Evolutionary conservation across 139 green algal genomes (phyloP).

Genomic region (Chlorella sp.): DNA sequence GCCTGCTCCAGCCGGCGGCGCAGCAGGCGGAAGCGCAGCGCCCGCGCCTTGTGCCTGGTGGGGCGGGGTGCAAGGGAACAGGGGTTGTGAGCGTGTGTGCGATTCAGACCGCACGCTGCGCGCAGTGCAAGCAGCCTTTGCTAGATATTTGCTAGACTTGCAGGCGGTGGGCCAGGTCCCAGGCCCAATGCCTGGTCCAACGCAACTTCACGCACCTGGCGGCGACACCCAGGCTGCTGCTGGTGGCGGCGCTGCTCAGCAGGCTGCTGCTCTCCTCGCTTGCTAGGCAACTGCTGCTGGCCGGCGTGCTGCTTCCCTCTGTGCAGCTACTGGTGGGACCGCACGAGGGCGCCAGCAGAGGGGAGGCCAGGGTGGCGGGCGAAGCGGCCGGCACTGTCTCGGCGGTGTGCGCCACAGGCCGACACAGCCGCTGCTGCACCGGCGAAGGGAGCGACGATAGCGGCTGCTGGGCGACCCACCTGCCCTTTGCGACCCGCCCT

Average conservation of each 20-base stretch:
- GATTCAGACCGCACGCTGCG: neutral
- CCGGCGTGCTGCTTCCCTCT: neutral
- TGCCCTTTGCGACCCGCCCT: too few species aligned
- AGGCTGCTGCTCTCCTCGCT: neutral
- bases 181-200: neutral
- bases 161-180: neutral
- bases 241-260: neutral
- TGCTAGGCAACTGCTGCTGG: neutral
- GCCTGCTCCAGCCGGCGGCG: conserved; percentile 16
- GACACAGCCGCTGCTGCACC: neutral
- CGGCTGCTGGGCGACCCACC: neutral
- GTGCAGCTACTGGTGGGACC: neutral
- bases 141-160: neutral
- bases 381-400: too few species aligned
- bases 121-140: neutral
- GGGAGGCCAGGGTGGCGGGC: neutral
- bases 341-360: neutral
- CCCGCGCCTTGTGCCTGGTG: conserved; percentile 19
- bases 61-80: neutral
- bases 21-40: conserved; percentile 29
- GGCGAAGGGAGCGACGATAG: neutral
- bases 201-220: neutral
- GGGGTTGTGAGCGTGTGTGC: neutral
- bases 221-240: conserved; percentile 8
- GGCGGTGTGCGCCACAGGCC: neutral